Conservation (phyloP, 352 stramenopile genomes). For the Globisporangium lucens region DNA sequence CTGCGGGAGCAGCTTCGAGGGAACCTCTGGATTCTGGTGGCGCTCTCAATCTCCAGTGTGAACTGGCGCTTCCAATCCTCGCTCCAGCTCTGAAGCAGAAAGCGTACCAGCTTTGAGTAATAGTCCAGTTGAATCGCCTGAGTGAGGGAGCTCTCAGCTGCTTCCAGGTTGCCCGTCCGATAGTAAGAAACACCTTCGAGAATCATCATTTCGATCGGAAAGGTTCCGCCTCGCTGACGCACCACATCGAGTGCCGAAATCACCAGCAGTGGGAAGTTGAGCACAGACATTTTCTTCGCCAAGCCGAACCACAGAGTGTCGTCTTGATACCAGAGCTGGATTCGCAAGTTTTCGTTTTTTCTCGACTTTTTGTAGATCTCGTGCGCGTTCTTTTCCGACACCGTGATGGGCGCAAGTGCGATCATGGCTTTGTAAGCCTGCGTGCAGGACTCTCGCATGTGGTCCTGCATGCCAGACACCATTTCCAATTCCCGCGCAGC, state of each 20-base stretch:
- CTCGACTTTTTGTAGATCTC: conserved; percentile 56
- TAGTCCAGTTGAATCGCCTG: conserved; percentile 43
- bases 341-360: conserved; percentile 60
- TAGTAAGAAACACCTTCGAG: conserved; percentile 39
- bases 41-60: conserved; percentile 30
- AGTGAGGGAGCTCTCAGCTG: conserved; percentile 28
- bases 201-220: conserved; percentile 32
- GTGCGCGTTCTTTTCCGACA: conserved; percentile 55
- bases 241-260: conserved; percentile 29
- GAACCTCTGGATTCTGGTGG: conserved; percentile 31
- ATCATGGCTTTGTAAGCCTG: conserved; percentile 64
- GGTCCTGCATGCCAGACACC: conserved; percentile 34
- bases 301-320: conserved; percentile 60
- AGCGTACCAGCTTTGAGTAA: conserved; percentile 42
- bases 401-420: conserved; percentile 33
- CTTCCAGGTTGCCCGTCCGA: conserved; percentile 30
- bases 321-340: conserved; percentile 55
- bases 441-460: conserved; percentile 42
- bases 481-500: conserved; percentile 50
- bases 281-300: conserved; percentile 33
- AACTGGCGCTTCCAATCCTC: conserved; percentile 44
- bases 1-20: conserved; percentile 20
- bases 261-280: conserved; percentile 51
- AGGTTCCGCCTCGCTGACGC: conserved; percentile 13
- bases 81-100: conserved; percentile 38